Evolutionary conservation across 192 early-diverging fungal genomes (phyloP).

Genomic region (Funneliformis geosporum): DNA sequence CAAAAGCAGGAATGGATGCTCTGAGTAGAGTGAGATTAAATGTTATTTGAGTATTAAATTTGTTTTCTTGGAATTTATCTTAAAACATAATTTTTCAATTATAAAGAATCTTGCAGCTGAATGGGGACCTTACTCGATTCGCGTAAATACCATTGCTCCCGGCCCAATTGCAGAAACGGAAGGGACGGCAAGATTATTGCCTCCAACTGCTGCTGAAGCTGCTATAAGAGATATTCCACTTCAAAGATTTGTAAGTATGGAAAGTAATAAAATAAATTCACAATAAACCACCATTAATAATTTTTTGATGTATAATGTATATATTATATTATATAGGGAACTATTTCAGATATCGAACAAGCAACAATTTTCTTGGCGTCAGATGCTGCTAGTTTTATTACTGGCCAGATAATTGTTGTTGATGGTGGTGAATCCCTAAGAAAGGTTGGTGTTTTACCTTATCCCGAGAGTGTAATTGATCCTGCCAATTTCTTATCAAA

Average conservation of each 20-base stretch:
- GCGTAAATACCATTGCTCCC: conserved; percentile 69
- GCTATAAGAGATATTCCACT: not conserved
- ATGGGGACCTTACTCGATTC: conserved; percentile 71
- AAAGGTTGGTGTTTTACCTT: conserved; percentile 8
- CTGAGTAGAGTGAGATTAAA: conserved; percentile 29
- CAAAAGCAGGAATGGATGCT: conserved; percentile 68
- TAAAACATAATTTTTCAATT: conserved; percentile 32
- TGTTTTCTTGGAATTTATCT: not conserved
- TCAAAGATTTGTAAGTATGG: conserved; percentile 17
- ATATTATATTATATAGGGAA: conserved; percentile 48
- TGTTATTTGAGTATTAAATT: not conserved
- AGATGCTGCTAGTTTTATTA: conserved; percentile 62
- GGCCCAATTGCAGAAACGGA: conserved; percentile 56
- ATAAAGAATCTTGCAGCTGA: conserved; percentile 54
- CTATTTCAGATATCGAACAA: conserved; percentile 68
- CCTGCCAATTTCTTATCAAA: not conserved
- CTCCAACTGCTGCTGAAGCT: conserved; percentile 23
- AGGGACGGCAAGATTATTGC: conserved; percentile 43
- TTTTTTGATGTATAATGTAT: conserved; percentile 2
- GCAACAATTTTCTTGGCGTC: conserved; percentile 68
- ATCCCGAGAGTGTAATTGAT: conserved; percentile 23
- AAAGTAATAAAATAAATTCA: not conserved
- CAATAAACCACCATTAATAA: not conserved
- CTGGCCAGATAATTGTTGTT: conserved; percentile 56
- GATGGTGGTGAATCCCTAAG: conserved; percentile 63